Evolutionary conservation across 129 eudicot genomes (phyloP).

Genomic region (carrot (Daucus carota)): DH1_v3.0 NC_030382.2:52283001-52283500

Average conservation of each 20-base stretch:
- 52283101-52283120: slow-evolving; percentile 27
- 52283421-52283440: slow-evolving; percentile 42
- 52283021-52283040: slow-evolving; percentile 29
- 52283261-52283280: slow-evolving; percentile 34
- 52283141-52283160: slow-evolving; percentile 41
- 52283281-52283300: slow-evolving; percentile 42
- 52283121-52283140: slow-evolving; percentile 31
- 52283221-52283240: slow-evolving; percentile 42
- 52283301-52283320: slow-evolving; percentile 41
- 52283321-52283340: slow-evolving; percentile 39
- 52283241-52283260: slow-evolving; percentile 37
- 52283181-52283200: slow-evolving; percentile 47
- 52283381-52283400: slow-evolving; percentile 52
- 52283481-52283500: slow-evolving; percentile 43
- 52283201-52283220: slow-evolving; percentile 37
- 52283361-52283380: slow-evolving; percentile 34
- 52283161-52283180: slow-evolving; percentile 51
- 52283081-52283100: slow-evolving; percentile 32
- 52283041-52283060: slow-evolving; percentile 12
- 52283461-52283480: slow-evolving; percentile 44
- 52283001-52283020: slow-evolving; percentile 23
- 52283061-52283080: neutral
- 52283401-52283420: slow-evolving; percentile 29
- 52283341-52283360: slow-evolving; percentile 35
- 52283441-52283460: slow-evolving; percentile 24